Evolutionary conservation across 805 yeast species (phyloP).

Genomic region (Spathaspora boniae): DNA sequence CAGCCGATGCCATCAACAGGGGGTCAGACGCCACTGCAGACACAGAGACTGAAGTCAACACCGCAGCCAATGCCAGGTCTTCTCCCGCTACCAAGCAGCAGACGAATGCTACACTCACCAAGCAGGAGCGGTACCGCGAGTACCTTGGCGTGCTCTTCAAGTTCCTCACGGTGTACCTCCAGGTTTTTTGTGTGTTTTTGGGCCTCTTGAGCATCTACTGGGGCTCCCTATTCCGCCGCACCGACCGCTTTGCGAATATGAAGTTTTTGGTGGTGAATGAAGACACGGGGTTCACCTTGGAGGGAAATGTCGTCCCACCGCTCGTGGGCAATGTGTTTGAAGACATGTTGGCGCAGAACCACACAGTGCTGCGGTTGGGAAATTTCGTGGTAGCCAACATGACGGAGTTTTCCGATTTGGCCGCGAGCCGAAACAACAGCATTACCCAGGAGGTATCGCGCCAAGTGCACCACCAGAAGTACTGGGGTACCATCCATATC

Average conservation of each 20-base stretch:
- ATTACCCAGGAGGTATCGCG: slow-evolving; percentile 16
- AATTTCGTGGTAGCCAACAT: slow-evolving; percentile 16
- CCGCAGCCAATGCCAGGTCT: background rate
- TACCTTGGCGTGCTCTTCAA: slow-evolving; percentile 8
- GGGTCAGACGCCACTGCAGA: background rate
- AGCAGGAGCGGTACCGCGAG: slow-evolving; percentile 4
- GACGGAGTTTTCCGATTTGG: slow-evolving; percentile 13
- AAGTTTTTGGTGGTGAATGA: slow-evolving; percentile 28
- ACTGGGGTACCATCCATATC: slow-evolving; percentile 29
- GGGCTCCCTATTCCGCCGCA: slow-evolving; percentile 31
- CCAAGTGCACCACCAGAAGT: slow-evolving; percentile 24
- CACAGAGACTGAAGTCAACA: background rate
- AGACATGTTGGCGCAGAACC: slow-evolving; percentile 14
- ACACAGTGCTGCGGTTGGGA: slow-evolving; percentile 13
- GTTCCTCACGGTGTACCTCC: slow-evolving; percentile 17
- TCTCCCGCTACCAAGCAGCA: background rate
- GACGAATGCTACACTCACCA: slow-evolving; percentile 3
- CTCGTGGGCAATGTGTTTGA: slow-evolving; percentile 17
- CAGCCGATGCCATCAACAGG: slow-evolving; percentile 7
- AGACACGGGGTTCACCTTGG: slow-evolving; percentile 19
- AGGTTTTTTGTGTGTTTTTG: slow-evolving; percentile 20
- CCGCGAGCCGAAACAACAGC: slow-evolving; percentile 17
- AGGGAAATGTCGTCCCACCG: slow-evolving; percentile 18
- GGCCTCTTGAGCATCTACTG: slow-evolving; percentile 34
- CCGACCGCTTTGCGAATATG: slow-evolving; percentile 24